phyloP scores from a whole-genome alignment of 2,329 filamentous ascomycete species.

The Microcyclospora pomicola region DNA sequence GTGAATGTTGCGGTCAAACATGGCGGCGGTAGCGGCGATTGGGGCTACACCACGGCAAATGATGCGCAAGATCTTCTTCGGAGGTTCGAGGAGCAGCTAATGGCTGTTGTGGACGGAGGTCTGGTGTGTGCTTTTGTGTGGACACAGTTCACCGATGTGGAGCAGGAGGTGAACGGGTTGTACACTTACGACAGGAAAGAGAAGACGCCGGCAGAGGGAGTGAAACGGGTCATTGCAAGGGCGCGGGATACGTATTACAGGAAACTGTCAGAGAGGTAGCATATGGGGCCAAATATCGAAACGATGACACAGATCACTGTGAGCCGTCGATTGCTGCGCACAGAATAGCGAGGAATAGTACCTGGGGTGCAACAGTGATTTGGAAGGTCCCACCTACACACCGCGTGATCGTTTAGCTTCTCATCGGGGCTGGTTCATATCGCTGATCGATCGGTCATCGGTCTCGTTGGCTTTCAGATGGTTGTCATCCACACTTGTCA shows the following conservation, averaged over 20 bases:
- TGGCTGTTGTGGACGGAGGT: constrained; percentile 43
- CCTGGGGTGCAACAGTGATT: too few species aligned
- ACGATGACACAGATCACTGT: too few species aligned
- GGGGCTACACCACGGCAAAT: constrained; percentile 55
- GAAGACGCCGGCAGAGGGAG: constrained; percentile 44
- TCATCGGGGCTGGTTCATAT: too few species aligned
- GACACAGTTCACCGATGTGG: constrained; percentile 48
- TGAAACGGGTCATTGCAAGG: constrained; percentile 45
- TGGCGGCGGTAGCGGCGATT: constrained; percentile 34
- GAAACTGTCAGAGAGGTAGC: constrained; percentile 1
- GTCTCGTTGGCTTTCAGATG: too few species aligned
- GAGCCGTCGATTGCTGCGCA: too few species aligned
- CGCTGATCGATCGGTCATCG: too few species aligned
- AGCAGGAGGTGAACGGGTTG: constrained; percentile 55
- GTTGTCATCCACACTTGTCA: too few species aligned
- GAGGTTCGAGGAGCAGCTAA: constrained; percentile 44
- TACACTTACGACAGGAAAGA: constrained; percentile 48
- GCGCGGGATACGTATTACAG: constrained; percentile 35
- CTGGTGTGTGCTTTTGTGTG: constrained; percentile 51
- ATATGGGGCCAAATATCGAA: too few species aligned
- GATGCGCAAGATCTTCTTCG: constrained; percentile 46
- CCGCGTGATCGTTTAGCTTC: too few species aligned
- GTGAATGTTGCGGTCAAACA: constrained; percentile 48
- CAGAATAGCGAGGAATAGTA: too few species aligned
- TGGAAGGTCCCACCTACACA: too few species aligned